phyloP scores from a whole-genome alignment of 306 rosid species.

The Prunus armeniaca region DNA sequence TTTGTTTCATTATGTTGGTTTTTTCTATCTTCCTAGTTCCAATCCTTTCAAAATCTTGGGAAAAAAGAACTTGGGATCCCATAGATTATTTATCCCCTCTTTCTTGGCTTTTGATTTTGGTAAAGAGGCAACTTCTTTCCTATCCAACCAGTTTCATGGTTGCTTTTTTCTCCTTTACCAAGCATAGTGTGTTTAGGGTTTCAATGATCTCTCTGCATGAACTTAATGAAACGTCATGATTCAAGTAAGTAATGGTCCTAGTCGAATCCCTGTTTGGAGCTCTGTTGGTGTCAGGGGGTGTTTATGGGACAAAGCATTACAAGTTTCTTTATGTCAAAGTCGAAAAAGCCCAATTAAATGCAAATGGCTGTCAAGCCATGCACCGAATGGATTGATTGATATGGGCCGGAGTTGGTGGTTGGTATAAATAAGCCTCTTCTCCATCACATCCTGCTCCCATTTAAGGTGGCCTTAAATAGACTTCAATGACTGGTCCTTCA shows the following conservation, averaged over 20 bases:
- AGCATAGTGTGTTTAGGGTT: background rate
- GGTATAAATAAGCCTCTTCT: background rate
- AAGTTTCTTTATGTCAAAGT: background rate
- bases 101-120: too few relatives aligned
- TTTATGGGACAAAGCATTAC: constrained; percentile 7
- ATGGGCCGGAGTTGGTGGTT: constrained; percentile 20
- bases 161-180: background rate
- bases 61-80: too few relatives aligned
- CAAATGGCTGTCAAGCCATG: constrained; percentile 15
- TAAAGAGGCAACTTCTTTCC: too few relatives aligned
- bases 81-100: too few relatives aligned
- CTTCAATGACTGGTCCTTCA: background rate
- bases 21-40: too few relatives aligned
- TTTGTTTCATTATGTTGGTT: background rate
- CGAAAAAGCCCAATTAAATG: constrained; percentile 31
- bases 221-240: constrained; percentile 2
- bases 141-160: background rate
- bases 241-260: background rate
- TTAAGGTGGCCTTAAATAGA: background rate
- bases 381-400: background rate
- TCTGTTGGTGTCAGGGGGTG: constrained; percentile 14
- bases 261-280: background rate
- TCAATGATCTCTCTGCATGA: background rate
- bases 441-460: constrained; percentile 7
- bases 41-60: too few relatives aligned